A percentile compares a stretch with the other conserved stretches of the same genome.
These are phyloP conservation scores for Aspergillus ochraceoroseus DNA, from an alignment of 2,329 filamentous ascomycete genomes.

Conservation along the genomic window DNA sequence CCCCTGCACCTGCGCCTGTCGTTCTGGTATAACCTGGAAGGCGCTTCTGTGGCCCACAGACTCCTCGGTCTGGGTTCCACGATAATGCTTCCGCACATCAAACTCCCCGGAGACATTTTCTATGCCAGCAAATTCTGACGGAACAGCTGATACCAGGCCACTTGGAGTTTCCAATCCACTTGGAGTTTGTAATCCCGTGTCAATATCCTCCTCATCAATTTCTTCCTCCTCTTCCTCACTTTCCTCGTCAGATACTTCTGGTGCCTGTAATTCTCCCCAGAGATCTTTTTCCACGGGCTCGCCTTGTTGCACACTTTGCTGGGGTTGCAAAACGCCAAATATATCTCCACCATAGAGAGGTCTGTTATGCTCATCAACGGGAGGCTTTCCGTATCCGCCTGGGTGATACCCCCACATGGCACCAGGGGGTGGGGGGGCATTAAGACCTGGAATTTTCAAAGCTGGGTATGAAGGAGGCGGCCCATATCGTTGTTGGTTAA, in stretches of 20 bases:
- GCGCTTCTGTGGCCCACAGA: slow-evolving; percentile 67
- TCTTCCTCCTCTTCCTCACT: slow-evolving; percentile 67
- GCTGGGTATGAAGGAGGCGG: slow-evolving; percentile 92
- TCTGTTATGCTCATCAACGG: slow-evolving; percentile 85
- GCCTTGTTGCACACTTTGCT: slow-evolving; percentile 59
- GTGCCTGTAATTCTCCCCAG: slow-evolving; percentile 87
- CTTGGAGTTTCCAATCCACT: slow-evolving; percentile 75
- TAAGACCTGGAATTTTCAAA: slow-evolving; percentile 90
- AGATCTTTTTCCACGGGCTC: slow-evolving; percentile 81
- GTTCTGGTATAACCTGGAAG: slow-evolving; percentile 86
- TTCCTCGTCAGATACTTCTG: slow-evolving; percentile 65
- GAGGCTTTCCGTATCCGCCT: slow-evolving; percentile 93
- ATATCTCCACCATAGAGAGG: slow-evolving; percentile 92
- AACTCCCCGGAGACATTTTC: slow-evolving; percentile 81
- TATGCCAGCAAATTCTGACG: slow-evolving; percentile 70
- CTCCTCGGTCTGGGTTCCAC: slow-evolving; percentile 85
- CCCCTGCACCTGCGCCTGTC: slow-evolving; percentile 75
- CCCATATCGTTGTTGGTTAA: slow-evolving; percentile 91
- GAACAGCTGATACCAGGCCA: slow-evolving; percentile 72
- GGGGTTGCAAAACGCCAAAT: slow-evolving; percentile 68
- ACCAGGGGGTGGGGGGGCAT: slow-evolving; percentile 83
- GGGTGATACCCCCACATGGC: slow-evolving; percentile 93
- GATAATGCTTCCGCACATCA: slow-evolving; percentile 79
- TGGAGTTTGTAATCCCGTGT: slow-evolving; percentile 58
- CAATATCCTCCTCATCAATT: slow-evolving; percentile 49